Base-by-base conservation (phyloP, 768 basidiomycete species). In the Infundibulicybe gibba region DNA sequence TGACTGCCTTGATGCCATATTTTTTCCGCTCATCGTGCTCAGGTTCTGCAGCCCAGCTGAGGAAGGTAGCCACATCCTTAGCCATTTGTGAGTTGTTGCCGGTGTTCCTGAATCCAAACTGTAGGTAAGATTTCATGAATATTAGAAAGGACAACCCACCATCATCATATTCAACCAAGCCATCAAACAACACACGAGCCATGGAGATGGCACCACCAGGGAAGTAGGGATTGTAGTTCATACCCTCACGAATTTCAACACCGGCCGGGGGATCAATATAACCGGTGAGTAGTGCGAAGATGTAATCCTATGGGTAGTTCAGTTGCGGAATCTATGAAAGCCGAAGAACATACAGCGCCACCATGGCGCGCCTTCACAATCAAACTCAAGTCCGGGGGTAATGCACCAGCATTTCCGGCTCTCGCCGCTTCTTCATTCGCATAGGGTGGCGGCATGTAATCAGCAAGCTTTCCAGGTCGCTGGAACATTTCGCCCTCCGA, bases 171-270 rank as follows among this genome's bases (percentile, higher is more conserved):
- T 99, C 97, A 47, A 98, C 95, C 39, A 98, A 68, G 33, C 92
- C 94, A 59, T 98, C 97, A 63, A 90, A 98, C 54, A 98, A 72
- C 32, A 97, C 83, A 61, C 95, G 91, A 43, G 92, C 94, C 97
- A 99, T 99, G 62, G 91, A 89, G 50, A 98, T 97, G 54, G 94
- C 94, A 60, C 94, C 95, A 45, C 97, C 94, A 35, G 95, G n/a
- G 88, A 99, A 99, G 76, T 87, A 98, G 15, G 94, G 93, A 72
- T 92, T 93, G 79, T 97, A 98, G 80, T 94, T 97, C 91, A 97
- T 89, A 55, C 92, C 95, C 44, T 97, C 95, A 66, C 90, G 91
- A 54, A 95, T 77, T 63, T 92, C 90, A 51, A 95, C 88, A 49
- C 92, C 93, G 49, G 95, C 92, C 37, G 97, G 97, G 43, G 97